Conservation (phyloP, 2,329 filamentous ascomycete species). For the Diplodia seriata region DNA sequence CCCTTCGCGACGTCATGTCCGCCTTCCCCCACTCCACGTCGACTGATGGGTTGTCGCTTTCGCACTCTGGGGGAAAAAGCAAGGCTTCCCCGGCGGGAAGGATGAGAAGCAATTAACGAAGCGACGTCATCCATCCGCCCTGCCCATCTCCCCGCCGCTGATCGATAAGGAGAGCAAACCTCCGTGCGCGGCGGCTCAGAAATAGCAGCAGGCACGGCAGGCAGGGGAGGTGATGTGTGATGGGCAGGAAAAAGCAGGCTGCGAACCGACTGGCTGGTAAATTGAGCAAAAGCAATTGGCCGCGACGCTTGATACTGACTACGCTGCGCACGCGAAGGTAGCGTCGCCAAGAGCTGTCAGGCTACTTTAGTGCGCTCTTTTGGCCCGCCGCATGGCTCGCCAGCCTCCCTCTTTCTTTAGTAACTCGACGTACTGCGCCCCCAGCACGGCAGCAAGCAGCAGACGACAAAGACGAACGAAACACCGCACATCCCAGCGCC, state of each 20-base stretch:
- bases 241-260: not conserved
- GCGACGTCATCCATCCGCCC: not conserved
- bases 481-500: not conserved
- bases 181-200: not conserved
- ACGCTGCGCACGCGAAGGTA: not conserved
- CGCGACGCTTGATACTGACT: no score
- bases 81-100: not conserved
- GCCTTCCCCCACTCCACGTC: not conserved
- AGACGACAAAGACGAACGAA: not conserved
- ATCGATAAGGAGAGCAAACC: not conserved
- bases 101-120: not conserved
- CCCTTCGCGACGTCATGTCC: constrained; percentile 1
- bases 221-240: not conserved
- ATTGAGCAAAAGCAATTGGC: not conserved
- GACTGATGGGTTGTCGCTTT: not conserved
- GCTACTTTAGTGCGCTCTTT: not conserved
- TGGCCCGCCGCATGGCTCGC: not conserved
- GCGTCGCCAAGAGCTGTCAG: not conserved
- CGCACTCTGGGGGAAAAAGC: not conserved
- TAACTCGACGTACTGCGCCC: not conserved
- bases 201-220: not conserved
- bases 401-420: not conserved
- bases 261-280: not conserved
- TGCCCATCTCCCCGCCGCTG: not conserved
- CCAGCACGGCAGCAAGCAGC: not conserved